These are phyloP conservation scores for Mycena rosella DNA, from an alignment of 768 basidiomycete genomes.

Conservation along the genomic window DNA sequence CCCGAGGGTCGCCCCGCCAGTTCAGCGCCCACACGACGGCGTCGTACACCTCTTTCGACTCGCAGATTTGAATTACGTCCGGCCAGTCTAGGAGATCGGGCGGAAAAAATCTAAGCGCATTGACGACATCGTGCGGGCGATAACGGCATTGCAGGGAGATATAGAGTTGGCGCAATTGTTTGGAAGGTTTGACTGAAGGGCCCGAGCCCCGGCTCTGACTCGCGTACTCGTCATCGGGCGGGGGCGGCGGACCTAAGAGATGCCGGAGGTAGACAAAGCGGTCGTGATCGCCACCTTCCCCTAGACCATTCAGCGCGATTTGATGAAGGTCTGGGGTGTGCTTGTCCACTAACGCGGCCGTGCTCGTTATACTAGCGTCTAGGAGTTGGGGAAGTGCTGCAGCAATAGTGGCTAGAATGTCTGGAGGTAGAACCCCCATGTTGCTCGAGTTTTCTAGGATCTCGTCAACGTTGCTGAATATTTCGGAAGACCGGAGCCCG, in stretches of 20 bases:
- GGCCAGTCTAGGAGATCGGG: constrained; percentile 66
- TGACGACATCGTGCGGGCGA: constrained; percentile 73
- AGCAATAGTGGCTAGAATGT: constrained; percentile 66
- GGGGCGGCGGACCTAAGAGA: constrained; percentile 69
- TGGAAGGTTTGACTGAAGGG: constrained; percentile 62
- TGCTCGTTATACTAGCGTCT: constrained; percentile 67
- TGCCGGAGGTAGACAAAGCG: constrained; percentile 84
- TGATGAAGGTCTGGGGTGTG: constrained; percentile 77
- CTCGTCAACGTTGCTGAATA: constrained; percentile 77
- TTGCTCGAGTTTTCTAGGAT: constrained; percentile 66
- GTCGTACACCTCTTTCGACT: constrained; percentile 73
- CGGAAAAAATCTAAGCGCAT: constrained; percentile 69
- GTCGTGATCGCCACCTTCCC: constrained; percentile 58
- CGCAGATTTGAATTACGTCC: constrained; percentile 72
- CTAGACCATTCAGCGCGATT: constrained; percentile 67
- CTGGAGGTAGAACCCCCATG: constrained; percentile 65
- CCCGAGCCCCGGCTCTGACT: constrained; percentile 38
- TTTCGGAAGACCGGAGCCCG: constrained; percentile 65
- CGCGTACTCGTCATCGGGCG: constrained; percentile 57
- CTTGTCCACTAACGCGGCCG: constrained; percentile 80
- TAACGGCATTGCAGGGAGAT: constrained; percentile 80
- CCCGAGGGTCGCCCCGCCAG: constrained; percentile 69
- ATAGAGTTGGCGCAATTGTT: constrained; percentile 69
- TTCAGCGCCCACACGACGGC: constrained; percentile 88
- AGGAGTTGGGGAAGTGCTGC: constrained; percentile 77